phyloP scores from a whole-genome alignment of 176 grass and related monocot species.

The Oryza glaberrima region DNA sequence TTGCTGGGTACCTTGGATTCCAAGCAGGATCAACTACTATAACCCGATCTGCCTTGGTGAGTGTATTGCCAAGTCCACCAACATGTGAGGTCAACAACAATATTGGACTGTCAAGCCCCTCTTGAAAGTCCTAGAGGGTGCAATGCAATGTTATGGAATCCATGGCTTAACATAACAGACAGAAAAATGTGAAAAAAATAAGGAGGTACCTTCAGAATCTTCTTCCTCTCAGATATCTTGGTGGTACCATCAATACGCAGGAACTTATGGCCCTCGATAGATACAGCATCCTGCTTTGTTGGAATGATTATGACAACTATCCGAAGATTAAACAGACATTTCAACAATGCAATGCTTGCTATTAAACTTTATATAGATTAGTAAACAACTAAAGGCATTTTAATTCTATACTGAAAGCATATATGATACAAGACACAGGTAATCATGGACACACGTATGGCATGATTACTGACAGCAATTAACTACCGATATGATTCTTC shows the following conservation, averaged over 20 bases:
- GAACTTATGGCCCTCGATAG: slow-evolving; percentile 66
- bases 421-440: background rate
- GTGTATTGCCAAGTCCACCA: slow-evolving; percentile 71
- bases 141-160: background rate
- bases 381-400: background rate
- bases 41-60: slow-evolving; percentile 64
- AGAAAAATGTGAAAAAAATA: slow-evolving; percentile 11
- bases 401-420: background rate
- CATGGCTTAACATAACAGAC: background rate
- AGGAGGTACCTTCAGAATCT: slow-evolving; percentile 68
- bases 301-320: background rate
- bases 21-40: slow-evolving; percentile 71
- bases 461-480: background rate
- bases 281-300: slow-evolving; percentile 69
- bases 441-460: background rate
- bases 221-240: slow-evolving; percentile 73
- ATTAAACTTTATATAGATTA: background rate
- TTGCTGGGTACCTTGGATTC: slow-evolving; percentile 57
- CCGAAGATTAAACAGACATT: background rate
- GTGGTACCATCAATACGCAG: slow-evolving; percentile 88
- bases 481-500: background rate
- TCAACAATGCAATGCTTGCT: background rate
- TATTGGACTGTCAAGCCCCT: slow-evolving; percentile 36
- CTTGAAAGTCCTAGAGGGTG: background rate
- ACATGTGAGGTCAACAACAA: slow-evolving; percentile 69